Evolutionary conservation across 2,329 filamentous ascomycete species (phyloP).

Genomic region (Aspergillus sp.): DNA sequence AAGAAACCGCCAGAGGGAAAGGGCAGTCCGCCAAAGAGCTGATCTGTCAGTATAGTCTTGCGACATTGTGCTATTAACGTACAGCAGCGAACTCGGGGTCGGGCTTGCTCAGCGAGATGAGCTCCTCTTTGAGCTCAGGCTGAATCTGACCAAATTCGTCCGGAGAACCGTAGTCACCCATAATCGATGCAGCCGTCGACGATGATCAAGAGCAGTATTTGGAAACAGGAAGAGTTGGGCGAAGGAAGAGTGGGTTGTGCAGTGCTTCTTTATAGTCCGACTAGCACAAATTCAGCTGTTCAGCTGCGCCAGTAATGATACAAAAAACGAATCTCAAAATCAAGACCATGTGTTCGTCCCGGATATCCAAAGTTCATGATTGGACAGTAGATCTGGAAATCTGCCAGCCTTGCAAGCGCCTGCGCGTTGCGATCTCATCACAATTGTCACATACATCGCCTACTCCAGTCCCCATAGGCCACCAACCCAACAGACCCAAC

Average conservation of each 20-base stretch:
- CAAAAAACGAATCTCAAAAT: too few species aligned
- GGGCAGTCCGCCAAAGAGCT: not conserved
- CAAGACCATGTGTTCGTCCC: too few species aligned
- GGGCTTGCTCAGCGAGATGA: not conserved
- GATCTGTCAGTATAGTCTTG: not conserved
- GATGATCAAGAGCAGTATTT: fast-evolving
- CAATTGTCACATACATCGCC: not conserved
- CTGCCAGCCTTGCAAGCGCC: not conserved
- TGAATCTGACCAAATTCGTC: not conserved
- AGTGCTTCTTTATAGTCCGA: too few species aligned
- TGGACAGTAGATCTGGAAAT: not conserved
- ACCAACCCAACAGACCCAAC: not conserved
- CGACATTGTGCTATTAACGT: not conserved
- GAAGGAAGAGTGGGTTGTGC: too few species aligned
- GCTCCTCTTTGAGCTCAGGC: not conserved
- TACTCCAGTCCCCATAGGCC: not conserved
- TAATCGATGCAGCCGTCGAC: not conserved
- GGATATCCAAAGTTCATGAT: not conserved
- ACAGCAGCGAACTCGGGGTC: constrained; percentile 7
- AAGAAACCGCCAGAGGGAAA: not conserved
- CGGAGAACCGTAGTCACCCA: not conserved
- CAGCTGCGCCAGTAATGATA: too few species aligned
- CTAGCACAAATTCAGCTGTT: too few species aligned
- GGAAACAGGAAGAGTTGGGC: not conserved
- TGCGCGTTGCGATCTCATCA: not conserved